Conservation (phyloP, 768 basidiomycete species). For the Mycena crocata region DNA sequence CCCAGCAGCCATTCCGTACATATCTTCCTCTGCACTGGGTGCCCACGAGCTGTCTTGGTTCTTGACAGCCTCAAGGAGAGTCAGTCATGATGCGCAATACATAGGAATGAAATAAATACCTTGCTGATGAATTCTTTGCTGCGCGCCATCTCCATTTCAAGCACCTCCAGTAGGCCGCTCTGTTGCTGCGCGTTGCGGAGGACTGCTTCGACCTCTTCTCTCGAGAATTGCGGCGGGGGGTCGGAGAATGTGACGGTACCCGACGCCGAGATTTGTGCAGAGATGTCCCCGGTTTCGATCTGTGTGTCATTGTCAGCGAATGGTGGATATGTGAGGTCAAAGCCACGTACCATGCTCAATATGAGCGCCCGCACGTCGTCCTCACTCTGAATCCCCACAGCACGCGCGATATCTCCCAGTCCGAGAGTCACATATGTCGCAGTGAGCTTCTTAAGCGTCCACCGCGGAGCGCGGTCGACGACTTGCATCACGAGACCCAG, state of each 20-base stretch:
- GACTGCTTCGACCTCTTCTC: constrained; percentile 69
- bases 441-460: constrained; percentile 84
- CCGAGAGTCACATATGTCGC: constrained; percentile 85
- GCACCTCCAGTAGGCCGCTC: constrained; percentile 53
- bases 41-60: constrained; percentile 27
- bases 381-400: constrained; percentile 61
- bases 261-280: constrained; percentile 72
- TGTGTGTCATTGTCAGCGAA: constrained; percentile 41
- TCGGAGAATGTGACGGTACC: constrained; percentile 83
- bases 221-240: constrained; percentile 67
- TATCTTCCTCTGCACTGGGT: constrained; percentile 19
- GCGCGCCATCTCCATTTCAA: constrained; percentile 69
- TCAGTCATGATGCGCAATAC: not conserved
- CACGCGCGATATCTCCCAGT: constrained; percentile 75
- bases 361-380: constrained; percentile 70
- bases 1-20: constrained; percentile 17
- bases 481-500: constrained; percentile 76
- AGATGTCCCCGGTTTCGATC: constrained; percentile 80
- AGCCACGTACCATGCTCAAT: constrained; percentile 74
- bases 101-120: constrained; percentile 52
- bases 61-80: constrained; percentile 29
- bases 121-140: constrained; percentile 82
- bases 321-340: not conserved
- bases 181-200: constrained; percentile 69
- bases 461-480: constrained; percentile 77